Evolutionary conservation across 257 asterid genomes (phyloP), one percentile per base, ranked within the genome.

Genomic region (Asclepias syriaca): DNA sequence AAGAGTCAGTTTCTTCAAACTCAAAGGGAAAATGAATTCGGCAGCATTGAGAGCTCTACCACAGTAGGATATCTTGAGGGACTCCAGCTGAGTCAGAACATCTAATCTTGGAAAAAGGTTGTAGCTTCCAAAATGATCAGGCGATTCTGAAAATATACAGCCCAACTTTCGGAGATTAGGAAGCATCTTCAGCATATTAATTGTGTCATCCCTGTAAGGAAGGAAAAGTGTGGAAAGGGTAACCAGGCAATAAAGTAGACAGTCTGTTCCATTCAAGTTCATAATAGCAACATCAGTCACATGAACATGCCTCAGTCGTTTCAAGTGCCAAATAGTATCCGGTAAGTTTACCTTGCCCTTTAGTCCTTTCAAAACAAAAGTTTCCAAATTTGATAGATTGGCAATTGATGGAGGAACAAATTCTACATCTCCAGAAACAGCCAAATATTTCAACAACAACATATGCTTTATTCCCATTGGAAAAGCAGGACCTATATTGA

Each of bases 361-460:
- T 24, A 64, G 8, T 10, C 69, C 69, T 39, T 64, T 64, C 11
- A 64, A 15, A 6, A 21, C 13, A 37, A 64, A 21, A 2, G 51
- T 21, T 64, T 37, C 69, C 49, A 64, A 29, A 11, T n/a, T 37
- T 3, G 6, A 8, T 2, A 64, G 69, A 6, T 37, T n/a, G 27
- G 27, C 51, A 19, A 64, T 3, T 37, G 69, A 64, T 16, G 51
- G 39, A 18, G 69, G 69, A 39, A 64, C 51, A 37, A 14, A 64
- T 21, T 64, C 43, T 37, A 64, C 3, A 64, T 64, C 69, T 49
- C 69, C 69, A 29, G 50, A 34, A 64, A 64, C 51, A 16, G 29
- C 69, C 6, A 64, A 32, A 64, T 64, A 64, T 39, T 49, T 64
- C 49, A 64, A 21, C 15, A 16, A 14, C 27, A 34, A 6, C 27